Percentiles rank a stretch among this genome's conserved stretches.
Conservation (phyloP, 129 eudicot genomes). For the Dittrichia graveolens region DNA sequence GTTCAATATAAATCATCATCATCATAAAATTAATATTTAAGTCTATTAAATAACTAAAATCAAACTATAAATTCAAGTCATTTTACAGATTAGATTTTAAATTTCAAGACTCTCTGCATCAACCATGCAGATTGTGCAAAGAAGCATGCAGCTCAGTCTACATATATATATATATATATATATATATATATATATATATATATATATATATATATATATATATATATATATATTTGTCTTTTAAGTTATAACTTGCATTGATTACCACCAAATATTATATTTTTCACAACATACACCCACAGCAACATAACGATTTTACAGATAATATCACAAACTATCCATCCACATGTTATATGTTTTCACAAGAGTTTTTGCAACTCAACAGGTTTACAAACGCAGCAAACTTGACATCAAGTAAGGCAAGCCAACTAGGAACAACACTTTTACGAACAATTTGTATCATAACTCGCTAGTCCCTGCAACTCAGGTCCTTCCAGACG, state of each 20-base stretch:
- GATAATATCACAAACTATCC: constrained; percentile 33
- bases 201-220: too few species aligned
- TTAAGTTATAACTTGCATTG: constrained; percentile 24
- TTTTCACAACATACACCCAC: constrained; percentile 24
- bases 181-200: too few species aligned
- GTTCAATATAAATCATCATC: too few species aligned
- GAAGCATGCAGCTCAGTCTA: neutral
- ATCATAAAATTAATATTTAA: too few species aligned
- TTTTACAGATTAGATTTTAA: neutral
- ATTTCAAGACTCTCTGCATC: neutral
- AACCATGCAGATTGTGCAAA: neutral
- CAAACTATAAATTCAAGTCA: neutral
- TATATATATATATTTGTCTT: too few species aligned
- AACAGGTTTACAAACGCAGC: constrained; percentile 30
- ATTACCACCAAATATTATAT: constrained; percentile 26
- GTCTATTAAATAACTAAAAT: too few species aligned
- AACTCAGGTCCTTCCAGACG: constrained; percentile 97
- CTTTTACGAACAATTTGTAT: constrained; percentile 73
- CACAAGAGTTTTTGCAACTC: constrained; percentile 32
- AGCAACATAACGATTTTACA: constrained; percentile 35
- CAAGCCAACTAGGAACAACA: constrained; percentile 17
- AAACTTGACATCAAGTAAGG: constrained; percentile 19
- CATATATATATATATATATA: too few species aligned
- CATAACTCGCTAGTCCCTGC: constrained; percentile 86
- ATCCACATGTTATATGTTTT: constrained; percentile 23